These are phyloP conservation scores for Aspergillus novofumigatus DNA, from an alignment of 2,329 filamentous ascomycete species.

Conservation along the genomic window DNA sequence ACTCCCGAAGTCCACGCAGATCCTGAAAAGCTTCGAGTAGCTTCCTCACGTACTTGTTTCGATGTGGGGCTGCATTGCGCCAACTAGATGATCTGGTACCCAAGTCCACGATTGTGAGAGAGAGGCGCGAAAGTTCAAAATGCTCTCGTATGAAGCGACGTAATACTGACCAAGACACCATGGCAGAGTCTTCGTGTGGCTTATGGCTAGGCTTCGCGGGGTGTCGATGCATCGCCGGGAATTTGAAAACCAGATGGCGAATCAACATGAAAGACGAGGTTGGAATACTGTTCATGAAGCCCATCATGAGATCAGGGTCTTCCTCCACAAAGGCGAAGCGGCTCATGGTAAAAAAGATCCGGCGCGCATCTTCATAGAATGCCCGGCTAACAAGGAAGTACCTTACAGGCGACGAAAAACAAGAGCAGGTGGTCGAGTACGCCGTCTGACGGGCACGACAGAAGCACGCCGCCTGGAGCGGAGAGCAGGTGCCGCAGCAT, in stretches of 20 bases:
- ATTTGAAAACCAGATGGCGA: slow-evolving; percentile 19
- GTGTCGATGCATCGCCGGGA: slow-evolving; percentile 11
- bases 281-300: slow-evolving; percentile 15
- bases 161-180: slow-evolving; percentile 21
- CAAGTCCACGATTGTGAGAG: slow-evolving; percentile 18
- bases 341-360: slow-evolving; percentile 19
- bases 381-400: slow-evolving; percentile 23
- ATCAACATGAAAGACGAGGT: slow-evolving; percentile 17
- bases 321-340: slow-evolving; percentile 20
- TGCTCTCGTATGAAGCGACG: slow-evolving; percentile 27
- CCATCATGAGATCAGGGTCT: slow-evolving; percentile 20
- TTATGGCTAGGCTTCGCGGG: slow-evolving; percentile 1
- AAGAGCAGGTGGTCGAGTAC: slow-evolving; percentile 22
- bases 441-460: slow-evolving; percentile 18
- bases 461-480: slow-evolving; percentile 17
- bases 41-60: slow-evolving; percentile 16
- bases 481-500: slow-evolving; percentile 23
- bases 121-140: slow-evolving; percentile 18
- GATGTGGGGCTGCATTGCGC: background rate
- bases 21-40: slow-evolving; percentile 17
- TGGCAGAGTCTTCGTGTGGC: slow-evolving; percentile 5
- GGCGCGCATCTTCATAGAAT: slow-evolving; percentile 19
- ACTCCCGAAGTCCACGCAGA: slow-evolving; percentile 15
- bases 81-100: slow-evolving; percentile 4
- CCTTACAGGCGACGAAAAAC: slow-evolving; percentile 18